phyloP scores from a whole-genome alignment of 225 moss, liverwort and hornwort species.

The Pseudoscleropodium purum region DNA sequence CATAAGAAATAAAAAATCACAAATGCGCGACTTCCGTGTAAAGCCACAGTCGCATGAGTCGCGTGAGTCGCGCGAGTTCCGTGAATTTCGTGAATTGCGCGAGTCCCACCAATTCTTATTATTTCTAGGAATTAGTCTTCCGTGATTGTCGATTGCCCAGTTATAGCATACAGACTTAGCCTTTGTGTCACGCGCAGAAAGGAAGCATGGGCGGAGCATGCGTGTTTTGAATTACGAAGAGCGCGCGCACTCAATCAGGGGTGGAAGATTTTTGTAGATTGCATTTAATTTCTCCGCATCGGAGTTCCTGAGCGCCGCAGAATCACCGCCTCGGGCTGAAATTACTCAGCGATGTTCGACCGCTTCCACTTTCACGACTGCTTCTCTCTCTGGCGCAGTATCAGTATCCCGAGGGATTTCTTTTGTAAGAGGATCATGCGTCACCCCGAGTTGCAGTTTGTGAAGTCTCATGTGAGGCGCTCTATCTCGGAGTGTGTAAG shows the following conservation, averaged over 20 bases:
- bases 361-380: neutral
- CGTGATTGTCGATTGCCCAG: neutral
- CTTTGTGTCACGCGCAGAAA: neutral
- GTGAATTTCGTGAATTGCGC: neutral
- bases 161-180: neutral
- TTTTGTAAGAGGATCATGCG: neutral
- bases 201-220: neutral
- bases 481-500: neutral
- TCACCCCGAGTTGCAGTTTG: neutral
- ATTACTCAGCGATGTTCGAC: neutral
- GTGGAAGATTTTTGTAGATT: neutral
- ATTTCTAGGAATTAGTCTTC: neutral
- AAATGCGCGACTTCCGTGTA: neutral
- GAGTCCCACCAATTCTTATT: neutral
- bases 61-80: neutral
- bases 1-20: neutral
- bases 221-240: neutral
- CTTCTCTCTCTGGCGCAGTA: neutral
- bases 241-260: neutral
- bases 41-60: neutral
- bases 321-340: neutral
- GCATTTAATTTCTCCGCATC: neutral
- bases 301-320: constrained; percentile 11
- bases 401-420: neutral
- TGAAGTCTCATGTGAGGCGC: neutral